phyloP scores from a whole-genome alignment of 192 early-diverging fungal species.

The Mortierella antarctica region DNA sequence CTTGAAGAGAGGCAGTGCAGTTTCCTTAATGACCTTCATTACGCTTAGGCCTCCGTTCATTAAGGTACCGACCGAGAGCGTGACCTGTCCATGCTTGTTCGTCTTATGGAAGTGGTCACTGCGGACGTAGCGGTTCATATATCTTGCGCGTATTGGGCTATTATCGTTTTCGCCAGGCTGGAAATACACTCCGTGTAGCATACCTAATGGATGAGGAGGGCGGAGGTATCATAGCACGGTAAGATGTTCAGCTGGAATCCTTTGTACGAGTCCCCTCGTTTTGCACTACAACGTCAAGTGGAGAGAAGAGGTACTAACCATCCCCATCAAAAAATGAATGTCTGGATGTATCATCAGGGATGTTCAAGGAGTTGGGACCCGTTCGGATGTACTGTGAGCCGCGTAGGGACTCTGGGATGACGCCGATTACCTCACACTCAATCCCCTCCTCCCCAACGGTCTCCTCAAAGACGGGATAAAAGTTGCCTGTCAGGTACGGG shows the following conservation, averaged over 20 bases:
- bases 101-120: conserved; percentile 29
- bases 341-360: conserved; percentile 8
- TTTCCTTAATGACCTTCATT: neutral
- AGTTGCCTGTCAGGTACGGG: conserved; percentile 42
- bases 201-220: conserved; percentile 4
- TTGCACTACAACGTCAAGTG: no score
- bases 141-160: conserved; percentile 20
- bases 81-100: conserved; percentile 16
- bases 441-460: conserved; percentile 44
- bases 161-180: conserved; percentile 1
- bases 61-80: conserved; percentile 1
- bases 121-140: conserved; percentile 42
- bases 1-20: conserved; percentile 18
- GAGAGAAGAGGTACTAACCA: conserved; percentile 4
- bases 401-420: conserved; percentile 29
- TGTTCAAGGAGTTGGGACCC: conserved; percentile 33
- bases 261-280: no score
- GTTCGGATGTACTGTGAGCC: conserved; percentile 41
- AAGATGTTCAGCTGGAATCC: no score
- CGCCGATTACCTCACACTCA: conserved; percentile 37
- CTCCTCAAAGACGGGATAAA: conserved; percentile 50
- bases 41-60: conserved; percentile 1
- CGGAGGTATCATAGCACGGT: no score
- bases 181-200: conserved; percentile 45
- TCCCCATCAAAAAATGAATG: conserved; percentile 39